These are phyloP conservation scores for Nannizziopsis arthrosporioides DNA, from an alignment of 2,329 filamentous ascomycete genomes.

Conservation along the genomic window DNA sequence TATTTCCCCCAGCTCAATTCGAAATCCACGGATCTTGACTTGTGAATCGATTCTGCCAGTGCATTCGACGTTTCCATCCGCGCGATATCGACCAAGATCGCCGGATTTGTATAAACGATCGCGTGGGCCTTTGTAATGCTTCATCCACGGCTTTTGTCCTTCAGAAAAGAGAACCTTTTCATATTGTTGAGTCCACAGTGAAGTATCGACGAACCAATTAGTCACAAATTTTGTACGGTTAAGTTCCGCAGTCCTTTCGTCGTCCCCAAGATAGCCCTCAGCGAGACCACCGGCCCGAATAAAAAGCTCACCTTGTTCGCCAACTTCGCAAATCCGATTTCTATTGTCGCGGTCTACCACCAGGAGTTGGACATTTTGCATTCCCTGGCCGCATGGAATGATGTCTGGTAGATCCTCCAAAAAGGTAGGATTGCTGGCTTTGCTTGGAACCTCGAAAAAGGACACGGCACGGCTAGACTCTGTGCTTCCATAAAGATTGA, in stretches of 20 bases:
- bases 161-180: constrained; percentile 40
- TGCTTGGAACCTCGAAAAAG: constrained; percentile 64
- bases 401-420: constrained; percentile 55
- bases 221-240: constrained; percentile 65
- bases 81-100: constrained; percentile 66
- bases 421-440: constrained; percentile 50
- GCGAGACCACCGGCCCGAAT: constrained; percentile 73
- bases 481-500: constrained; percentile 83
- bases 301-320: constrained; percentile 75
- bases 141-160: constrained; percentile 59
- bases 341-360: constrained; percentile 61
- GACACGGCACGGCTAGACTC: constrained; percentile 72
- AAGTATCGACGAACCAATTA: constrained; percentile 75
- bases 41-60: constrained; percentile 76
- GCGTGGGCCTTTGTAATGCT: constrained; percentile 66
- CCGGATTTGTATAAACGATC: constrained; percentile 82
- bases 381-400: constrained; percentile 73
- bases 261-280: constrained; percentile 57
- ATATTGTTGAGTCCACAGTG: constrained; percentile 56
- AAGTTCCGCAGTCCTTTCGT: constrained; percentile 39
- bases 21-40: constrained; percentile 91
- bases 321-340: constrained; percentile 61
- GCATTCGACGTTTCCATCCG: constrained; percentile 60
- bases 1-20: constrained; percentile 90
- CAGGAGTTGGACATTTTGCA: constrained; percentile 78